These are phyloP conservation scores for Eucalyptus curtisii DNA, from an alignment of 345 rosid species.

Conservation along the genomic window DNA sequence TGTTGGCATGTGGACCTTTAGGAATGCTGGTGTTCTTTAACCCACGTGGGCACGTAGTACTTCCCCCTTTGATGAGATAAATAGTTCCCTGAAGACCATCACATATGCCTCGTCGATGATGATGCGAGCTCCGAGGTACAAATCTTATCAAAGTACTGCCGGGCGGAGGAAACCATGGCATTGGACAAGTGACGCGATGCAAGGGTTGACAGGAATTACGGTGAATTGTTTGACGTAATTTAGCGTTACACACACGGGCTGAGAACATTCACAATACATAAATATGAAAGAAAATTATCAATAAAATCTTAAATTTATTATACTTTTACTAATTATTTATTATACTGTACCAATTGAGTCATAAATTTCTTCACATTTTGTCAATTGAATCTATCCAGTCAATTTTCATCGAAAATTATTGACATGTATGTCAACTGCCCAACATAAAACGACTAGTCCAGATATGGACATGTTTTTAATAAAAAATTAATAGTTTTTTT, in stretches of 20 bases:
- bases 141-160: background rate
- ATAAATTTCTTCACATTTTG: no score
- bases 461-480: no score
- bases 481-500: no score
- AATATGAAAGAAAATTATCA: background rate
- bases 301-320: no score
- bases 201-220: background rate
- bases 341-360: rapidly evolving
- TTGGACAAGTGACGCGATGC: background rate
- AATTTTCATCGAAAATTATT: rapidly evolving
- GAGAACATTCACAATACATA: background rate
- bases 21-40: background rate
- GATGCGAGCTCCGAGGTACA: background rate
- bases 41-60: background rate
- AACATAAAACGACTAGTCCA: rapidly evolving
- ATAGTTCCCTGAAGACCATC: background rate
- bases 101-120: background rate
- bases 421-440: rapidly evolving
- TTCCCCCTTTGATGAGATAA: background rate
- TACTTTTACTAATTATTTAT: no score
- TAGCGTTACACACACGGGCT: background rate
- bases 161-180: background rate
- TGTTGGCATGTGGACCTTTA: background rate
- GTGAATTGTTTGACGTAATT: background rate
- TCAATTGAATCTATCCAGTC: rapidly evolving